A percentile compares a stretch with the other conserved stretches of the same genome.
Conservation (phyloP, 108 stramenopile species). For the Conticribra guillardii region DNA sequence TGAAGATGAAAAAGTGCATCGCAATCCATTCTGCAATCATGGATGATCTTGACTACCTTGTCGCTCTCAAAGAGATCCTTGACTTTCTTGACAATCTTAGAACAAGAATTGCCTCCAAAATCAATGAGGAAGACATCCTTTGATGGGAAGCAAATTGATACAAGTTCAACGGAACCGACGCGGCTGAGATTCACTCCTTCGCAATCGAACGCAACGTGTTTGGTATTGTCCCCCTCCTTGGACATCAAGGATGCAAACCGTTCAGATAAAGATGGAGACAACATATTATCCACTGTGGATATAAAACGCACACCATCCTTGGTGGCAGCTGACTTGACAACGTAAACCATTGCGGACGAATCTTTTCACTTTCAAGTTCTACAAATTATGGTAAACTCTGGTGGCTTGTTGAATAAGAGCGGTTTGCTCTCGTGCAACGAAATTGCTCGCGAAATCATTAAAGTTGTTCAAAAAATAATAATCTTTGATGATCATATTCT, state of each 20-base stretch:
- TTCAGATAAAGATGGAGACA: neutral
- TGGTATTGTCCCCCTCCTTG: neutral
- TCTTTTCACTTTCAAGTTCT: too few species aligned
- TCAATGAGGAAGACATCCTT: conserved; percentile 15
- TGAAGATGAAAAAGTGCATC: conserved; percentile 50
- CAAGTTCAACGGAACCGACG: conserved; percentile 39
- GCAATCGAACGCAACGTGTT: conserved; percentile 43
- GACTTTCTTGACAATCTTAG: conserved; percentile 12
- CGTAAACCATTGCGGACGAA: neutral
- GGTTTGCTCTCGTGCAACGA: too few species aligned
- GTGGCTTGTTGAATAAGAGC: too few species aligned
- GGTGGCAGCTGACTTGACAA: conserved; percentile 1
- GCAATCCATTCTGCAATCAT: conserved; percentile 52
- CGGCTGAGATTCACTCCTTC: conserved; percentile 48
- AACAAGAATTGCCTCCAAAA: neutral
- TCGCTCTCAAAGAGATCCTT: conserved; percentile 32
- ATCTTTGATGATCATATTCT: too few species aligned
- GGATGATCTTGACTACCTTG: conserved; percentile 43
- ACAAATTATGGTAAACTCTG: too few species aligned
- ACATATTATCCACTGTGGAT: conserved; percentile 9
- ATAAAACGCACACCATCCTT: conserved; percentile 5
- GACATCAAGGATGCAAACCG: neutral
- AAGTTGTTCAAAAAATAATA: too few species aligned
- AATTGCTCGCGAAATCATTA: too few species aligned
- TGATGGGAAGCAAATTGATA: conserved; percentile 32